phyloP scores from a whole-genome alignment of 768 basidiomycete genomes.

The Saitozyma podzolica region DNA sequence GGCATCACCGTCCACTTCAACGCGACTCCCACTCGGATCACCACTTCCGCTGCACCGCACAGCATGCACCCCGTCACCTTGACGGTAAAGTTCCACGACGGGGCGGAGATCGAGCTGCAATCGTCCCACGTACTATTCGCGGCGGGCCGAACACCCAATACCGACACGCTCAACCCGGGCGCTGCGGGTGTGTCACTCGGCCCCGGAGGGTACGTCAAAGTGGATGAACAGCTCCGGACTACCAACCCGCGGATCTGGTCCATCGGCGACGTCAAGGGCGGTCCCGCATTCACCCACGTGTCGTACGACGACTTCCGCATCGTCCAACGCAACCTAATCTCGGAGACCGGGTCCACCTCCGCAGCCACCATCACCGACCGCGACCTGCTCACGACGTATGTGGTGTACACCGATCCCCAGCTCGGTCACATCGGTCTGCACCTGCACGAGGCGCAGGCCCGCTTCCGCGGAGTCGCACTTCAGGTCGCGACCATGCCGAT shows the following conservation, averaged over 20 bases:
- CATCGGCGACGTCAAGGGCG: conserved; percentile 24
- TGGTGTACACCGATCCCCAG: conserved; percentile 23
- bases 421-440: conserved; percentile 23
- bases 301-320: conserved; percentile 21
- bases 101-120: too few relatives aligned
- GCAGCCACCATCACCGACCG: background rate
- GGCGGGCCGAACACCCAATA: conserved; percentile 19
- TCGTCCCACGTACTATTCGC: conserved; percentile 16
- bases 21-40: too few relatives aligned
- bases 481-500: conserved; percentile 21
- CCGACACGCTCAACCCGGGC: conserved; percentile 15
- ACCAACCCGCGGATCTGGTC: conserved; percentile 16
- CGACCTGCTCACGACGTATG: conserved; percentile 19
- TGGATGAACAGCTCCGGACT: conserved; percentile 15
- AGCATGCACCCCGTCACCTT: too few relatives aligned
- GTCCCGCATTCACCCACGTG: conserved; percentile 24
- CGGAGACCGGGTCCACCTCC: background rate
- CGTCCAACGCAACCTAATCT: conserved; percentile 8
- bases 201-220: conserved; percentile 9
- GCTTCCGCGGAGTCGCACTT: conserved; percentile 1
- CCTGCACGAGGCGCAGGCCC: conserved; percentile 4
- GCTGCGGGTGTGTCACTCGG: conserved; percentile 11
- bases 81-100: too few relatives aligned
- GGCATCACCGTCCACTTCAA: too few relatives aligned
- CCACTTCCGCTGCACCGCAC: too few relatives aligned